Evolutionary conservation across 2,329 filamentous ascomycete genomes (phyloP).

Genomic region (Curvularia hawaiiensis): DNA sequence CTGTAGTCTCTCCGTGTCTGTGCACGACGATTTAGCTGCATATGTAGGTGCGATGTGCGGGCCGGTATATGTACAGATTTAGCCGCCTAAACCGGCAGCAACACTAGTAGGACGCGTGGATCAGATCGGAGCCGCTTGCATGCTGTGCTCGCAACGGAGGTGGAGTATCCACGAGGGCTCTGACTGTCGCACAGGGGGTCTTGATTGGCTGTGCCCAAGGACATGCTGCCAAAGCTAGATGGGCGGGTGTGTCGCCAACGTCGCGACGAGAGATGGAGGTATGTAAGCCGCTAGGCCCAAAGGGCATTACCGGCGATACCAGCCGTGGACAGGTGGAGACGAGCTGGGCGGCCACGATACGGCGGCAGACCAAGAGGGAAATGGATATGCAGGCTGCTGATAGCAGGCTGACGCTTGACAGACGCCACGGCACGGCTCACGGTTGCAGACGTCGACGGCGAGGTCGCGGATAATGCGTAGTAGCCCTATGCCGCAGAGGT

Average conservation of each 20-base stretch:
- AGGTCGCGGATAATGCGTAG: background rate
- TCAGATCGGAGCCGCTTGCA: background rate
- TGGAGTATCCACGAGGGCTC: background rate
- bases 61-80: conserved; percentile 5
- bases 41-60: conserved; percentile 27
- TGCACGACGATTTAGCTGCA: conserved; percentile 22
- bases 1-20: conserved; percentile 5
- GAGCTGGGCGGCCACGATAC: background rate
- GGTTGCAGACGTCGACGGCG: background rate
- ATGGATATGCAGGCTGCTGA: background rate
- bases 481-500: background rate
- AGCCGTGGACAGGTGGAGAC: background rate
- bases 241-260: conserved; percentile 6
- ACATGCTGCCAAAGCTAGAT: background rate
- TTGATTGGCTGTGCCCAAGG: background rate
- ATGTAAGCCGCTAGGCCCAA: background rate
- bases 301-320: background rate
- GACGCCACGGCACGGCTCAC: conserved; percentile 4
- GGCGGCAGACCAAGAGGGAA: background rate
- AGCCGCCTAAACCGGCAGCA: conserved; percentile 9
- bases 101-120: background rate
- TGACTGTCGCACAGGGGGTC: background rate
- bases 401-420: conserved; percentile 6
- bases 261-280: conserved; percentile 1
- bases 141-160: background rate